These are phyloP conservation scores for Cercospora sp. DNA, from an alignment of 2,329 filamentous ascomycete species.

Conservation along the genomic window DNA sequence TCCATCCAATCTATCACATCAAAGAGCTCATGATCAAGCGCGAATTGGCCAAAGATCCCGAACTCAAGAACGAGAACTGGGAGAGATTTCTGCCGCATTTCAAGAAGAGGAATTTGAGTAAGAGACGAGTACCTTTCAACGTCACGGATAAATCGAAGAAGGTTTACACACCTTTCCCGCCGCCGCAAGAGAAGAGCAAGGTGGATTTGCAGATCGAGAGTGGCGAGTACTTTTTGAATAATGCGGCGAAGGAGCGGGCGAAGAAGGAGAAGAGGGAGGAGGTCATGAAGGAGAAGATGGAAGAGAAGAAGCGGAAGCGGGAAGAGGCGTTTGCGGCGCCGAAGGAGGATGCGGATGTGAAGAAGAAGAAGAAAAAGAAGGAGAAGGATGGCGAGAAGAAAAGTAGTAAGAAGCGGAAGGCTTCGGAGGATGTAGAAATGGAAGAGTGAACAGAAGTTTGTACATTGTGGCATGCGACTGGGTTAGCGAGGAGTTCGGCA, in stretches of 20 bases:
- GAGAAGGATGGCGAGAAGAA: slow-evolving; percentile 47
- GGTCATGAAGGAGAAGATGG: slow-evolving; percentile 82
- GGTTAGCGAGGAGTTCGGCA: slow-evolving; percentile 16
- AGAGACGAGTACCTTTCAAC: slow-evolving; percentile 76
- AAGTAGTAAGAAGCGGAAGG: slow-evolving; percentile 44
- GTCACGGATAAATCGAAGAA: slow-evolving; percentile 94
- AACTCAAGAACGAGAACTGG: slow-evolving; percentile 86
- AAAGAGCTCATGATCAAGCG: slow-evolving; percentile 95
- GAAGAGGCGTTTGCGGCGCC: slow-evolving; percentile 86
- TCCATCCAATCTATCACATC: slow-evolving; percentile 88
- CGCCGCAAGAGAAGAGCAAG: slow-evolving; percentile 97
- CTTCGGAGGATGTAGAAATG: slow-evolving; percentile 36
- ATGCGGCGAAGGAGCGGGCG: slow-evolving; percentile 85
- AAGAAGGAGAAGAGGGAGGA: slow-evolving; percentile 77
- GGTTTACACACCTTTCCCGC: slow-evolving; percentile 94
- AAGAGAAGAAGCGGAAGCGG: slow-evolving; percentile 81
- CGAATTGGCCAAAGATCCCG: slow-evolving; percentile 85
- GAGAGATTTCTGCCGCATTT: slow-evolving; percentile 96
- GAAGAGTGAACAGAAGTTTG: slow-evolving; percentile 17
- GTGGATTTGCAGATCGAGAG: slow-evolving; percentile 96
- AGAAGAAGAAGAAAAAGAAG: slow-evolving; percentile 53
- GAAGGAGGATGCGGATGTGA: slow-evolving; percentile 64
- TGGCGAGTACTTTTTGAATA: slow-evolving; percentile 93
- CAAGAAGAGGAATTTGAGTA: slow-evolving; percentile 87
- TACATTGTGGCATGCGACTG: neutral